Evolutionary conservation across 1,284 basidiomycete species (phyloP).

Genomic region (Pisolithus thermaeus): DNA sequence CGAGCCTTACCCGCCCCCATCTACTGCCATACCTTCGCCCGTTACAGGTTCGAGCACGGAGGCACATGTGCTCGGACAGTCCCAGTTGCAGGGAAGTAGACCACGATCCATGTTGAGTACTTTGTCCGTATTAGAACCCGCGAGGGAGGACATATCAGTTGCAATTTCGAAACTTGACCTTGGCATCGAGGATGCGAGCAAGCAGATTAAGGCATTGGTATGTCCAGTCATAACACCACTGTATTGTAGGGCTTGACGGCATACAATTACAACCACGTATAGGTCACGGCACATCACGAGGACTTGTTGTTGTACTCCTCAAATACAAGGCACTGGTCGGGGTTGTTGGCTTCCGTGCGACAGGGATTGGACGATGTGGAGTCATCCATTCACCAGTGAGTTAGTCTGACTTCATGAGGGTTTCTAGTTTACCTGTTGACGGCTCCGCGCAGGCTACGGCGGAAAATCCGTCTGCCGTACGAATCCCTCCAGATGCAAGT

Average conservation of each 20-base stretch:
- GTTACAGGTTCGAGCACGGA: neutral
- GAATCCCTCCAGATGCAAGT: slow-evolving; percentile 68
- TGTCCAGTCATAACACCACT: slow-evolving; percentile 24
- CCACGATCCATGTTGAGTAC: slow-evolving; percentile 17
- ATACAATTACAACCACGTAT: neutral
- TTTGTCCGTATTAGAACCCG: slow-evolving; percentile 44
- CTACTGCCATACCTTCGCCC: slow-evolving; percentile 11
- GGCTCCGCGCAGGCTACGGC: slow-evolving; percentile 52
- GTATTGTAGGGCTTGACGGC: neutral
- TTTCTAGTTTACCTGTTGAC: slow-evolving; percentile 2
- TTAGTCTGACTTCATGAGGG: slow-evolving; percentile 13
- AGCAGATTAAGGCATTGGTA: slow-evolving; percentile 80
- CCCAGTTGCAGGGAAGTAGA: neutral
- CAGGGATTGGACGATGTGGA: slow-evolving; percentile 66
- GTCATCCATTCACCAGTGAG: slow-evolving; percentile 66
- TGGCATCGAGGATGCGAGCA: slow-evolving; percentile 84
- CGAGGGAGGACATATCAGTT: slow-evolving; percentile 81
- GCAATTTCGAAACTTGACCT: slow-evolving; percentile 80
- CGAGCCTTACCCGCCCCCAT: slow-evolving; percentile 52
- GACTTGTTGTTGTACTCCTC: slow-evolving; percentile 68
- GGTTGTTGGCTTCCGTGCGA: slow-evolving; percentile 55
- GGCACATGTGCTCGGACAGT: slow-evolving; percentile 7
- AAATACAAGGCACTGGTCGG: slow-evolving; percentile 56
- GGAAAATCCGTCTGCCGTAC: slow-evolving; percentile 82
- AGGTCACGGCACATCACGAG: slow-evolving; percentile 73